Percentiles rank a stretch among this genome's conserved stretches.
These are phyloP conservation scores for Xylaria digitata DNA, from an alignment of 2,329 filamentous ascomycete genomes.

Conservation along the genomic window DNA sequence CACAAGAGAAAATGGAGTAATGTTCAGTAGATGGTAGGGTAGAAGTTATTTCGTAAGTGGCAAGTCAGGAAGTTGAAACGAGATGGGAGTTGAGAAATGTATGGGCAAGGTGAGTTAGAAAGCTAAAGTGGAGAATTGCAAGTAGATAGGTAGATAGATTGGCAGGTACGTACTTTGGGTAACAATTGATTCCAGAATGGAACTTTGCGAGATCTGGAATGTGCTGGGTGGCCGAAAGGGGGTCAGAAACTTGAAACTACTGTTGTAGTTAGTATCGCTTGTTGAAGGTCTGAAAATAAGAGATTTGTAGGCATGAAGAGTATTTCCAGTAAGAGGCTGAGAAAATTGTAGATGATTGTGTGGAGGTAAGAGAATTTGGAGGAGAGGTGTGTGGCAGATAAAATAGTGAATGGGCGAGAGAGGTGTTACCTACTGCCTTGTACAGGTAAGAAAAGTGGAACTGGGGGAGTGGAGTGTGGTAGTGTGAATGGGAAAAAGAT, in stretches of 20 bases:
- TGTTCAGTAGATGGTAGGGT: background rate
- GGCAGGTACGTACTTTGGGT: slow-evolving; percentile 6
- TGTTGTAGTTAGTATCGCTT: background rate
- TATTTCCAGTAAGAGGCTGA: background rate
- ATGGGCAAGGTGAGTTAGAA: background rate
- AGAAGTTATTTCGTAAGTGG: background rate
- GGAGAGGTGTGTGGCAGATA: background rate
- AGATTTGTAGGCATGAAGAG: background rate
- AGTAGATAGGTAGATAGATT: slow-evolving; percentile 5
- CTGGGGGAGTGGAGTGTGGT: background rate
- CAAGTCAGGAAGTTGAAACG: background rate
- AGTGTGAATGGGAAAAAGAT: slow-evolving; percentile 7
- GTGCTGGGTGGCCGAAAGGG: background rate
- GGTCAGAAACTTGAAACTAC: background rate
- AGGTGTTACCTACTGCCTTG: slow-evolving; percentile 6
- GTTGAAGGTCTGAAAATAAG: background rate
- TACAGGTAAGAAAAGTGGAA: slow-evolving; percentile 20
- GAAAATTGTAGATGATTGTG: background rate
- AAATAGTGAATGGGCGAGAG: background rate
- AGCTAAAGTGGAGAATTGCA: background rate
- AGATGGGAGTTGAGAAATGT: background rate
- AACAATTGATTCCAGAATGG: background rate
- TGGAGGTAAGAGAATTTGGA: background rate
- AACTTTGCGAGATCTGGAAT: background rate
- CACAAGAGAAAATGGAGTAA: background rate